These are phyloP conservation scores for Nicotiana tomentosiformis DNA, from an alignment of 257 asterid genomes.

Conservation along the genomic window DNA sequence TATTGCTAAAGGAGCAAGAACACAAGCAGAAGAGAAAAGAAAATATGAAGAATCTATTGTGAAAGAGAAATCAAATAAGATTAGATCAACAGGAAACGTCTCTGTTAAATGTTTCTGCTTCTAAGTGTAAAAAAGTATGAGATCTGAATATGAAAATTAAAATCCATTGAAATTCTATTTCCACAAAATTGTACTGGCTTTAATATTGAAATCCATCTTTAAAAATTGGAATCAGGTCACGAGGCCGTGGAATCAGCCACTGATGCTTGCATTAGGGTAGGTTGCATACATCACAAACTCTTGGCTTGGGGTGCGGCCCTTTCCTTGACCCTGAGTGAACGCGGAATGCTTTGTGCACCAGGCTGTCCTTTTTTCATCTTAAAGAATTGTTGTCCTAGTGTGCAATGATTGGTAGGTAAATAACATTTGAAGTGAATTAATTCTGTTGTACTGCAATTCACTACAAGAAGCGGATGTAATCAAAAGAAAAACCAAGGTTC, in stretches of 20 bases:
- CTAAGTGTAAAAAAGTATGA: conserved; percentile 3
- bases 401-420: neutral
- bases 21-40: conserved; percentile 46
- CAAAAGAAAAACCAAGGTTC: neutral
- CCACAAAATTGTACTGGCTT: neutral
- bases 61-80: conserved; percentile 42
- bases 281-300: too few species aligned
- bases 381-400: neutral
- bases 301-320: too few species aligned
- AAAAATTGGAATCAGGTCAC: neutral
- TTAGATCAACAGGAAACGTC: conserved; percentile 35
- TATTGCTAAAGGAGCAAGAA: conserved; percentile 45
- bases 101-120: conserved; percentile 51
- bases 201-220: neutral
- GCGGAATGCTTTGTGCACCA: too few species aligned
- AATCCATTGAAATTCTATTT: neutral
- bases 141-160: neutral
- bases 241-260: too few species aligned
- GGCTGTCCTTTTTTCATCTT: too few species aligned
- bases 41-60: conserved; percentile 36
- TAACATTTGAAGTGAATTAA: neutral
- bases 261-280: too few species aligned
- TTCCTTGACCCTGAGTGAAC: too few species aligned
- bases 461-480: neutral
- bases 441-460: neutral